Evolutionary conservation across 1,139 yeast species (phyloP), one percentile per base, ranked within the genome.

Genomic region (Geotrichum candidum): DNA sequence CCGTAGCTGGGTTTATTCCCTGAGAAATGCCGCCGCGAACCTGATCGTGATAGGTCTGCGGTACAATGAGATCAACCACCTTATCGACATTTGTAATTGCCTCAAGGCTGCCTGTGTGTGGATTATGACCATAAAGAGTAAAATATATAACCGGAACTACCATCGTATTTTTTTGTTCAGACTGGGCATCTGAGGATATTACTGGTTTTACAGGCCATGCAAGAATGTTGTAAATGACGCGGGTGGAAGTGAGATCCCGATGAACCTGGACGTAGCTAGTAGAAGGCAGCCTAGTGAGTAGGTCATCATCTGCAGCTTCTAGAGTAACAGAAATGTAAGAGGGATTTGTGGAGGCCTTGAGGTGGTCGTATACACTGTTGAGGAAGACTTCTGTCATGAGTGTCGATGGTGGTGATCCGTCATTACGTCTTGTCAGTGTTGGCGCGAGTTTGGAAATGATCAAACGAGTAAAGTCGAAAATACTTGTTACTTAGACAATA

Each of bases 1-100:
- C 73, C 45, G 68, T 63, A 3, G 65, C 48, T 11, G 79, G 78
- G 61, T 74, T 77, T 56, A 71, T 76, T 2, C 73, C 72, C 53
- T 72, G 76, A 13, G 75, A 69, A 52, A 62, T 31, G 9, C 60
- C 58, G 1, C 60, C 58, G n/a, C 54, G 23, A 4, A 23, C 45
- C 41, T 60, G 57, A 15, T 45, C 22, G 46, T 23, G 41, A 38
- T 53, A 51, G 13, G 59, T 59, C 1, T 38, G 56, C 3, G 67
- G 64, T 22, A 68, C 65, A 7, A 68, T 46, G 22, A 55, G 27
- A n/a, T 57, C 59, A 29, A 62, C 60, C 7, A 71, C 53, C 18
- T 54, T 33, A 15, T 65, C 68, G 13, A 67, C 41, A n/a, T 63
- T 66, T 7, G 66, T 64, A 9, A 69, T 65, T 18, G 66, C 53